phyloP scores from a whole-genome alignment of 139 green algal genomes.

The Chlorella sp. region DNA sequence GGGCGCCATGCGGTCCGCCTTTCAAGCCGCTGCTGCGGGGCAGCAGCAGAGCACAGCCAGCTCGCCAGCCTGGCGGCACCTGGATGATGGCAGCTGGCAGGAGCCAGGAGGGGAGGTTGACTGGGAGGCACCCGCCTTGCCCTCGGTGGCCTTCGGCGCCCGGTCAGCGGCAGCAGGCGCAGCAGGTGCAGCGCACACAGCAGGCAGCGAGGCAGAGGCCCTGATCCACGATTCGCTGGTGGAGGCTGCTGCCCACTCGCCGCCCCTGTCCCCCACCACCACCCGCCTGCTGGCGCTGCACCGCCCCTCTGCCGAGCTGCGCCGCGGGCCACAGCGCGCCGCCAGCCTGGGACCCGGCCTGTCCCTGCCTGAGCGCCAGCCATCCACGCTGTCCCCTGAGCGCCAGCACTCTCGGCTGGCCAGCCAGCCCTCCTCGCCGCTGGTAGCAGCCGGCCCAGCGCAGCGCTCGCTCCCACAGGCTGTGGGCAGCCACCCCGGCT shows the following conservation, averaged over 20 bases:
- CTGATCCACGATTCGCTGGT: conserved; percentile 1
- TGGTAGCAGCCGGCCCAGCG: too few species aligned
- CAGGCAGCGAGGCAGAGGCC: neutral
- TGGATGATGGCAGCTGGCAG: conserved; percentile 24
- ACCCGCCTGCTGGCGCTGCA: conserved; percentile 8
- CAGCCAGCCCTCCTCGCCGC: too few species aligned
- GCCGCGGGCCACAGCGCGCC: conserved; percentile 15
- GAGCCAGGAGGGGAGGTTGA: conserved; percentile 9
- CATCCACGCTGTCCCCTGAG: conserved; percentile 7
- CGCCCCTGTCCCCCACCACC: conserved; percentile 16
- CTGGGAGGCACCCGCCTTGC: neutral
- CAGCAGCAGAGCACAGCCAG: neutral
- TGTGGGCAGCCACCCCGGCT: too few species aligned
- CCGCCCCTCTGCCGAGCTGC: neutral
- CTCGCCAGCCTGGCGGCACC: conserved; percentile 7
- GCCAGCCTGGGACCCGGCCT: neutral
- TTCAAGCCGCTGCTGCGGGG: neutral
- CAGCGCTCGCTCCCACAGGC: too few species aligned
- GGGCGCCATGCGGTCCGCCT: neutral
- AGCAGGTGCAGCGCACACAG: neutral
- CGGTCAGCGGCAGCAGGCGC: neutral
- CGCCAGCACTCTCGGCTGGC: neutral
- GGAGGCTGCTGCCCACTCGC: conserved; percentile 1
- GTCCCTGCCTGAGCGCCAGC: neutral
- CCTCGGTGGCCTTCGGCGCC: neutral